Conservation (phyloP, 1,284 basidiomycete species). For the Rhodotorula sp. region DNA sequence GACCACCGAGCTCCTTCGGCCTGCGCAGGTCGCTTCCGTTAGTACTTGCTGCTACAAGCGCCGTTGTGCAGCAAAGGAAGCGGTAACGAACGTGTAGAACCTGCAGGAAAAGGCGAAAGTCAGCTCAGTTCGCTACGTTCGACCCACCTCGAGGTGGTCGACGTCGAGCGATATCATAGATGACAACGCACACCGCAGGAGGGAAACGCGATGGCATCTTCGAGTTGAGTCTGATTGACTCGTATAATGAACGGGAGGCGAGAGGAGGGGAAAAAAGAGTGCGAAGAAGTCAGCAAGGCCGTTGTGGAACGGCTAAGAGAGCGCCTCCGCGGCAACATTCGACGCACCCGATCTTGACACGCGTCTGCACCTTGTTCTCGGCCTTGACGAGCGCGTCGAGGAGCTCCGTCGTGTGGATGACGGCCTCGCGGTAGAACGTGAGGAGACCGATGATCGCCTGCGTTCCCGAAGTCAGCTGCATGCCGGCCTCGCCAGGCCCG, state of each 20-base stretch:
- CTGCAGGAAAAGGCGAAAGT: not conserved
- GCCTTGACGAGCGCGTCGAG: conserved; percentile 92
- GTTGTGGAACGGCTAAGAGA: too few relatives aligned
- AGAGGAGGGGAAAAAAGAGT: not conserved
- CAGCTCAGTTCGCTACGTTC: too few relatives aligned
- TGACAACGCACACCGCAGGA: conserved; percentile 53
- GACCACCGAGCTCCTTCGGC: conserved; percentile 82
- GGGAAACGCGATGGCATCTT: conserved; percentile 98
- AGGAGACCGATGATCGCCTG: conserved; percentile 47
- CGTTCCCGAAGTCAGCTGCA: not conserved
- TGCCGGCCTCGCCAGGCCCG: not conserved
- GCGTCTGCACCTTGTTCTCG: conserved; percentile 96
- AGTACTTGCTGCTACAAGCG: too few relatives aligned
- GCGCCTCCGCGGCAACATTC: conserved; percentile 1
- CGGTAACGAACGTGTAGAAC: not conserved
- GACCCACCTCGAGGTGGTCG: too few relatives aligned
- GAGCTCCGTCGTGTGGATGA: conserved; percentile 83
- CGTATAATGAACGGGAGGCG: not conserved
- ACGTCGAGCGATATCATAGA: not conserved
- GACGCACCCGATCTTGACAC: conserved; percentile 85
- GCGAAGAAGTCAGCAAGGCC: not conserved
- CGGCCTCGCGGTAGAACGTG: conserved; percentile 55
- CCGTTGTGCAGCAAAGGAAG: not conserved
- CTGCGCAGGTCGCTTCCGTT: too few relatives aligned
- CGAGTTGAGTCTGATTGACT: conserved; percentile 29